Percentiles rank a stretch among this genome's conserved stretches.
phyloP scores from a whole-genome alignment of 805 yeast genomes.

The Lipomyces anomalus region DNA sequence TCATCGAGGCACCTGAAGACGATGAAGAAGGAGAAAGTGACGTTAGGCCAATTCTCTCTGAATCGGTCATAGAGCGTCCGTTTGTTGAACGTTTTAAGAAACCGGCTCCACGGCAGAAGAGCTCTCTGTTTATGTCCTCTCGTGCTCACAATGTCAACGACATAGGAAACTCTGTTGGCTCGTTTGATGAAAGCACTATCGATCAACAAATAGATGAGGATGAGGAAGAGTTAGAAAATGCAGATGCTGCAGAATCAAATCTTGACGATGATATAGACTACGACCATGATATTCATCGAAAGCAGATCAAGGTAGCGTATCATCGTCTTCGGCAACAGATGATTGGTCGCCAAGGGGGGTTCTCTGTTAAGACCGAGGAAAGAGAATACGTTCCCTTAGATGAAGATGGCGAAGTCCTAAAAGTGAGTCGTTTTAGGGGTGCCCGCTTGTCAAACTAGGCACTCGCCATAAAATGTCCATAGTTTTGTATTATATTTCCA shows the following conservation, averaged over 20 bases:
- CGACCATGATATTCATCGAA: slow-evolving; percentile 24
- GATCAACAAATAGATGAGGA: too few relatives aligned
- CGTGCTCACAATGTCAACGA: too few relatives aligned
- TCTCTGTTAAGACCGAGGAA: slow-evolving; percentile 39
- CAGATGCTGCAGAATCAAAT: slow-evolving; percentile 2
- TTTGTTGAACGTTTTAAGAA: too few relatives aligned
- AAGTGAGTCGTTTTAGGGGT: slow-evolving; percentile 56
- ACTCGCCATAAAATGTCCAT: too few relatives aligned
- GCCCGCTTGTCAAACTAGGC: slow-evolving; percentile 31
- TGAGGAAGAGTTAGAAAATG: neutral
- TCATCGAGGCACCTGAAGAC: neutral
- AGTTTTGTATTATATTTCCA: neutral
- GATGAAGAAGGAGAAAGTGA: slow-evolving; percentile 5
- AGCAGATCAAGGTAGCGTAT: slow-evolving; percentile 31
- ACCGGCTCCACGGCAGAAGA: neutral
- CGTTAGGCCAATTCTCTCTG: slow-evolving; percentile 13
- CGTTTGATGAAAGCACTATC: too few relatives aligned
- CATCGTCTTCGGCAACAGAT: slow-evolving; percentile 31
- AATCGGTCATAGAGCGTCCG: slow-evolving; percentile 15
- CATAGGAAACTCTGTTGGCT: too few relatives aligned
- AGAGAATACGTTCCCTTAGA: slow-evolving; percentile 61
- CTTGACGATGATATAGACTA: slow-evolving; percentile 18
- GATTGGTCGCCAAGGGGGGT: slow-evolving; percentile 31
- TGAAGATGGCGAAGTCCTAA: slow-evolving; percentile 50
- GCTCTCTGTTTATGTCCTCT: neutral